These are phyloP conservation scores for Globisporangium okanoganense DNA, from an alignment of 352 stramenopile genomes.

Conservation along the genomic window DNA sequence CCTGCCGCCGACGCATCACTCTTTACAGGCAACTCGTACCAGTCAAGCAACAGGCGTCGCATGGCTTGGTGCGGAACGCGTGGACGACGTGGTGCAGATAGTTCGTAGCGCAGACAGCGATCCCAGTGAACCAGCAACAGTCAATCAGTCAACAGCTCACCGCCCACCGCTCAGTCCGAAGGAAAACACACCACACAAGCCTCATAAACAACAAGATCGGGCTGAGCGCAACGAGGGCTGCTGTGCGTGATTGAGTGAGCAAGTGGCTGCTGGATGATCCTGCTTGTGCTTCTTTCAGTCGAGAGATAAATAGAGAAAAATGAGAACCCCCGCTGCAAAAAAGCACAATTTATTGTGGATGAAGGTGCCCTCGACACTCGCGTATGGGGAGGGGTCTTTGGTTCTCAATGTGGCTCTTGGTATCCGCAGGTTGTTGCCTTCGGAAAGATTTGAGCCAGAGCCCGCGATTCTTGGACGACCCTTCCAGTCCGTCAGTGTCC, in stretches of 20 bases:
- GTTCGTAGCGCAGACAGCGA: neutral
- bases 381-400: no score
- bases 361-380: no score
- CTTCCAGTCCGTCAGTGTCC: neutral
- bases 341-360: no score
- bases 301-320: conserved; percentile 15
- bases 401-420: neutral
- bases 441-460: neutral
- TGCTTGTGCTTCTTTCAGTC: conserved; percentile 9
- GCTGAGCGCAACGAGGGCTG: neutral
- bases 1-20: neutral
- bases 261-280: neutral
- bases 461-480: no score
- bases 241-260: neutral
- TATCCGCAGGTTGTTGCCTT: neutral
- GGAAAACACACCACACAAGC: neutral
- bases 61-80: no score
- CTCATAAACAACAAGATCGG: neutral
- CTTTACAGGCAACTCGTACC: neutral
- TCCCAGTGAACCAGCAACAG: neutral
- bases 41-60: no score
- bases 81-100: neutral
- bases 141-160: no score
- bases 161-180: no score
- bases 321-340: neutral